Conservation (phyloP, 2,329 filamentous ascomycete genomes). For the Calonectria pteridis region DNA sequence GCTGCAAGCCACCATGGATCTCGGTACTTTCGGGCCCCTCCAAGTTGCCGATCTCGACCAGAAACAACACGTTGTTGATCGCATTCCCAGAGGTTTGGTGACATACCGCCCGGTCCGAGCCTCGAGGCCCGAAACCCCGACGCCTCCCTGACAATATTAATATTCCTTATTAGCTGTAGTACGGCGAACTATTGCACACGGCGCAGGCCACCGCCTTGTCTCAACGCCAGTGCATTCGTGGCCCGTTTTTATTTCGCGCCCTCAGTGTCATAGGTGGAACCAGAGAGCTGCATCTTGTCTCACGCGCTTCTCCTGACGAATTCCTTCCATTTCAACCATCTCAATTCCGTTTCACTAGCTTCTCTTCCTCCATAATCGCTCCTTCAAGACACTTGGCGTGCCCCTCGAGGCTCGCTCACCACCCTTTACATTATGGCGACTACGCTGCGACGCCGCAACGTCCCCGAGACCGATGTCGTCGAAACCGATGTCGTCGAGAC, state of each 20-base stretch:
- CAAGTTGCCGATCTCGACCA: background rate
- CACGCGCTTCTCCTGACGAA: background rate
- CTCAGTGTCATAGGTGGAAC: constrained; percentile 42
- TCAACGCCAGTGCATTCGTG: constrained; percentile 28
- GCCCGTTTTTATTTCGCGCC: constrained; percentile 38
- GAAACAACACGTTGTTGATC: constrained; percentile 7
- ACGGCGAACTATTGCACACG: background rate
- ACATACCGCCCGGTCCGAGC: background rate
- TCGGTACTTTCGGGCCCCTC: constrained; percentile 16
- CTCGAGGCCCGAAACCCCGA: constrained; percentile 7
- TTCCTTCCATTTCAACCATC: constrained; percentile 7
- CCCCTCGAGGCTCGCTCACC: constrained; percentile 34
- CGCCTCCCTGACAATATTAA: background rate
- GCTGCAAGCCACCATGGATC: background rate
- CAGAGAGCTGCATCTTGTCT: constrained; percentile 11
- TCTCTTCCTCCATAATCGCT: constrained; percentile 23
- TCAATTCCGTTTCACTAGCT: constrained; percentile 5
- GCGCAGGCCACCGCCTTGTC: constrained; percentile 7
- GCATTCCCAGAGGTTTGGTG: background rate
- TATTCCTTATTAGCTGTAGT: background rate
- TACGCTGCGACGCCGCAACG: constrained; percentile 50
- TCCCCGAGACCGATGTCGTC: constrained; percentile 37
- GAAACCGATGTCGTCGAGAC: constrained; percentile 38
- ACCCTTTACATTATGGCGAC: constrained; percentile 46
- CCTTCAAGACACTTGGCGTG: constrained; percentile 19